Base-by-base conservation (phyloP, 805 yeast genomes). In the Geotrichum ghanense region DNA sequence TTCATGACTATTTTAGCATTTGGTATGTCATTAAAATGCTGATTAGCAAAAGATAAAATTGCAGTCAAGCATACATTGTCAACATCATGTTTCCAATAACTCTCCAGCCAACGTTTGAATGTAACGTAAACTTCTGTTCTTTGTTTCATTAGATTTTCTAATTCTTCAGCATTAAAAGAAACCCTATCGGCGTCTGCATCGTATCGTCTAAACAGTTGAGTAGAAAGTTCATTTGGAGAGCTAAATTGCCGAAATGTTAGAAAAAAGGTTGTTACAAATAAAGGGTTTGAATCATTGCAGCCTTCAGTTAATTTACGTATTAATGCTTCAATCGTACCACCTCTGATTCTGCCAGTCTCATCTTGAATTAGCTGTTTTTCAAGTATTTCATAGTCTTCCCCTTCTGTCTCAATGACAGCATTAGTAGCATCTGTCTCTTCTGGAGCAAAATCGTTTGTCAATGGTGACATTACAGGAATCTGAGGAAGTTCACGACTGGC, bases 101-200 rank as follows among this genome's bases (percentile, higher is more conserved):
- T 81, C 62, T 87, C 95, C 62, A 90, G 65, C 98, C 98, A 90
- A 31, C 76, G 68, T 60, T 78, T 83, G 58, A 88, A 76, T 60
- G 82, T 71, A 52, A 74, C 76, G 53, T 81, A 77, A 37, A 87
- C 79, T 42, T 82, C 64, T 50, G 78, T 43, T n/a, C 57, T 44
- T 16, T 51, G 76, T 57, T 90, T 68, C 7, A 51, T 27, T 3
- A 31, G 17, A 31, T 5, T 19, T n/a, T 31, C 37, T 4, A 31
- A n/a, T n/a, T 16, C 37, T 31, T 31, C 37, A 31, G 37, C 12
- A n/a, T 12, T 31, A 16, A 31, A 6, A 6, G 6, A 16, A 5
- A 19, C 16, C 16, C 16, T 19, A 31, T 31, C 37, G 12, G 17
- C 37, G 12, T 19, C 37, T 31, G 16, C 17, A 6, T 16, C 37